Evolutionary conservation across 202 grass and related monocot species (phyloP).

Genomic region (Setaria italica): DNA sequence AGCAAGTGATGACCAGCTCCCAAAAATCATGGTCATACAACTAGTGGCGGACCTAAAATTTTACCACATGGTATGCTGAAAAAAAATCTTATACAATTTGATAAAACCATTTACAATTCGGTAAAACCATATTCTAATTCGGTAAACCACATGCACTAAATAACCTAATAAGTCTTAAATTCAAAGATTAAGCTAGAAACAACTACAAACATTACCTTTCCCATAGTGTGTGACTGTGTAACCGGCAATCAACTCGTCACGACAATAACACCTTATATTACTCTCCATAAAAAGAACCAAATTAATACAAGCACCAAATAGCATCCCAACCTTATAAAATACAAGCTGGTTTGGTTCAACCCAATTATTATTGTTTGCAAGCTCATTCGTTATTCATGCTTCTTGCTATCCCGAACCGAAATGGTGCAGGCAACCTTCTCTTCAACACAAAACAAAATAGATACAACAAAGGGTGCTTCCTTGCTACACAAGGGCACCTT

Average conservation of each 20-base stretch:
- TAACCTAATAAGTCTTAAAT: too few species aligned
- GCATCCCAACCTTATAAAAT: not conserved
- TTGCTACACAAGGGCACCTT: not conserved
- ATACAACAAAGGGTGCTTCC: not conserved
- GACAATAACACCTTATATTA: too few species aligned
- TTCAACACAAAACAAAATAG: not conserved
- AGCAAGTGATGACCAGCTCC: too few species aligned
- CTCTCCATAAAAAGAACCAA: not conserved
- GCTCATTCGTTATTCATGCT: not conserved
- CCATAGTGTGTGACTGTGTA: not conserved
- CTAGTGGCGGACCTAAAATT: too few species aligned
- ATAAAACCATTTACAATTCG: too few species aligned
- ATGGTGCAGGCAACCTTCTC: not conserved
- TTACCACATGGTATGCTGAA: too few species aligned
- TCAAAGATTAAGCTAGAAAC: too few species aligned
- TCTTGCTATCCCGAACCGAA: not conserved
- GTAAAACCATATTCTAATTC: too few species aligned
- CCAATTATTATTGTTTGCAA: constrained; percentile 18
- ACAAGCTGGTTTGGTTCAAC: not conserved
- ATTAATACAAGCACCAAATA: not conserved
- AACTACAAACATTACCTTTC: not conserved
- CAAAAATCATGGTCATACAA: too few species aligned
- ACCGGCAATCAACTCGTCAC: not conserved
- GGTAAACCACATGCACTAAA: too few species aligned
- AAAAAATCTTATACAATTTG: too few species aligned